phyloP scores from a whole-genome alignment of 805 yeast genomes.

The Starmerella bacillaris region DNA sequence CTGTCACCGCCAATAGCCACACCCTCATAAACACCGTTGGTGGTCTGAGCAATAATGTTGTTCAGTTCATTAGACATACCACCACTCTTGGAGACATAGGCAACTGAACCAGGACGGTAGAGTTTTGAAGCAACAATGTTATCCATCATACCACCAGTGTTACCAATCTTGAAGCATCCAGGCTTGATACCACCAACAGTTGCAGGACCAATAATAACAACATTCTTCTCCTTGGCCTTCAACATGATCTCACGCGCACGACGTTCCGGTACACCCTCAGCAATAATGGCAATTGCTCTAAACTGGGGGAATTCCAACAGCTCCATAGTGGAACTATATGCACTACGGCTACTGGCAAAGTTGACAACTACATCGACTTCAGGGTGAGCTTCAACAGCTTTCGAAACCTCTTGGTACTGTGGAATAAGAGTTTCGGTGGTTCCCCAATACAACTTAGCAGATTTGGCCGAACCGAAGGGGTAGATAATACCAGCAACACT shows the following conservation, averaged over 20 bases:
- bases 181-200: constrained; percentile 35
- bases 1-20: constrained; percentile 61
- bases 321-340: constrained; percentile 32
- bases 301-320: constrained; percentile 30
- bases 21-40: constrained; percentile 36
- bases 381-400: constrained; percentile 29
- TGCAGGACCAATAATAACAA: constrained; percentile 32
- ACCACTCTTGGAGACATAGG: constrained; percentile 32
- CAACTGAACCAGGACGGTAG: constrained; percentile 32
- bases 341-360: constrained; percentile 32
- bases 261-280: constrained; percentile 34
- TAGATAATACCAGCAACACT: constrained; percentile 32
- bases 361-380: constrained; percentile 33
- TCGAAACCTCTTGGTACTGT: constrained; percentile 28
- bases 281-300: constrained; percentile 31
- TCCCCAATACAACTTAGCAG: constrained; percentile 33
- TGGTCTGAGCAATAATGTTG: constrained; percentile 29
- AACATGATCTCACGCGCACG: constrained; percentile 31
- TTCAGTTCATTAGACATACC: constrained; percentile 34
- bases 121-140: constrained; percentile 32
- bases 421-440: constrained; percentile 31
- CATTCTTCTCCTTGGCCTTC: constrained; percentile 29
- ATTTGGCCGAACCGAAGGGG: constrained; percentile 31
- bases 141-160: constrained; percentile 36
- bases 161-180: constrained; percentile 32